A percentile compares a stretch with the other conserved stretches of the same genome.
Evolutionary conservation across 2,329 filamentous ascomycete species (phyloP).

Genomic region (Aphanocladium album): DNA sequence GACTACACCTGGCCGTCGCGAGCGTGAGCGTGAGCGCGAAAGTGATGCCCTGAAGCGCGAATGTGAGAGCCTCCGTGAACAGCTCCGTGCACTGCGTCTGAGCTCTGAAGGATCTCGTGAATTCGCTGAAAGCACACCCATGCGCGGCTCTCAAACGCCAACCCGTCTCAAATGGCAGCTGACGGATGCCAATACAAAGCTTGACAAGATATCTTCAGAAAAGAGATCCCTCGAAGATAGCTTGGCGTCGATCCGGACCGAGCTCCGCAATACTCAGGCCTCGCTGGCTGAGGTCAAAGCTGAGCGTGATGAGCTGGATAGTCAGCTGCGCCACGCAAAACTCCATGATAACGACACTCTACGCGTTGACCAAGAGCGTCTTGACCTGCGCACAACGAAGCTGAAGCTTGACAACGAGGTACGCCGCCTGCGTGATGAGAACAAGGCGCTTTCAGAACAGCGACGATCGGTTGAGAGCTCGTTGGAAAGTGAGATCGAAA

Average conservation of each 20-base stretch:
- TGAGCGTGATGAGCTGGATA: slow-evolving; percentile 63
- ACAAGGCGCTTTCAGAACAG: slow-evolving; percentile 50
- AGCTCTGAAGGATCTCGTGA: slow-evolving; percentile 23
- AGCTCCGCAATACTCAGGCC: slow-evolving; percentile 54
- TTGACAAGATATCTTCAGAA: slow-evolving; percentile 53
- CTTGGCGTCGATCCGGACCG: slow-evolving; percentile 52
- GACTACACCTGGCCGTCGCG: slow-evolving; percentile 6
- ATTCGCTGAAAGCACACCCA: slow-evolving; percentile 19
- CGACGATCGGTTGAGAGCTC: slow-evolving; percentile 57
- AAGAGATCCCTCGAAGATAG: slow-evolving; percentile 61
- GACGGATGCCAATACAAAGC: slow-evolving; percentile 52
- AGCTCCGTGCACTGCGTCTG: slow-evolving; percentile 34
- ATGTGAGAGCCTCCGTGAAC: slow-evolving; percentile 26
- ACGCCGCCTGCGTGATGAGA: slow-evolving; percentile 60
- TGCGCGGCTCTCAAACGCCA: slow-evolving; percentile 37
- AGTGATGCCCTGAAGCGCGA: slow-evolving; percentile 22
- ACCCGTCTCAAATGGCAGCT: slow-evolving; percentile 52
- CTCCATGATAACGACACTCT: slow-evolving; percentile 55
- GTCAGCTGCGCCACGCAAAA: slow-evolving; percentile 50
- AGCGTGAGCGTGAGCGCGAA: no score
- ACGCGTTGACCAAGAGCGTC: slow-evolving; percentile 61
- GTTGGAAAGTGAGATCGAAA: slow-evolving; percentile 61
- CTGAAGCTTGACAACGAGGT: slow-evolving; percentile 64
- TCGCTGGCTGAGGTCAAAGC: slow-evolving; percentile 54
- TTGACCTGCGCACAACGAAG: slow-evolving; percentile 63